Percentiles rank a stretch among this genome's conserved stretches.
These are phyloP conservation scores for Incumbomyces delicatus DNA, from an alignment of 2,329 filamentous ascomycete genomes.

Conservation along the genomic window DNA sequence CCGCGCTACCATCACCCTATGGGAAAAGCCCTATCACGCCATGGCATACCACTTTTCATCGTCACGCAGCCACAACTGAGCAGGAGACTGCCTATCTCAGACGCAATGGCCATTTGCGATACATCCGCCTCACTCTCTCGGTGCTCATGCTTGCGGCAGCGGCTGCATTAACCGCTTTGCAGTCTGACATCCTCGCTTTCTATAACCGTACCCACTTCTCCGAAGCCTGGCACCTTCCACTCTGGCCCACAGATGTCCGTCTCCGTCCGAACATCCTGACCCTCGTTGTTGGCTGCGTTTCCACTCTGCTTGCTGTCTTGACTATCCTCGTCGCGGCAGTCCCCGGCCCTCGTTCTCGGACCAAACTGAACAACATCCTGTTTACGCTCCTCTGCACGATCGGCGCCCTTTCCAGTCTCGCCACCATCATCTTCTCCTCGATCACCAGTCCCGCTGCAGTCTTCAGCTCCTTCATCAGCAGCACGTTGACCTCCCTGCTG, in stretches of 20 bases:
- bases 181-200: conserved; percentile 30
- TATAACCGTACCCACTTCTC: conserved; percentile 31
- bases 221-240: conserved; percentile 25
- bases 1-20: conserved; percentile 8
- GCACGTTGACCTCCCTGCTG: conserved; percentile 21
- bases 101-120: conserved; percentile 22
- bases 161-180: conserved; percentile 27
- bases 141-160: conserved; percentile 24
- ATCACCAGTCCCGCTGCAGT: not conserved
- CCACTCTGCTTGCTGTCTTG: conserved; percentile 26
- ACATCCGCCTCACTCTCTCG: conserved; percentile 27
- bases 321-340: conserved; percentile 9
- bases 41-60: conserved; percentile 13
- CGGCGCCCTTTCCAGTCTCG: not conserved
- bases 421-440: not conserved
- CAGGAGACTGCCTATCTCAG: conserved; percentile 17
- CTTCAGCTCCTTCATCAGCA: conserved; percentile 6
- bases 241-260: conserved; percentile 36
- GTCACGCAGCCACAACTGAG: conserved; percentile 15
- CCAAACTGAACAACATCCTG: conserved; percentile 9
- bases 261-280: conserved; percentile 30
- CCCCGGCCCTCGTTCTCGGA: conserved; percentile 13
- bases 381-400: conserved; percentile 5
- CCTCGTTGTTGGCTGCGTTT: conserved; percentile 29
- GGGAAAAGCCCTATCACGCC: not conserved